A percentile compares a stretch with the other conserved stretches of the same genome.
Conservation (phyloP, 2,329 filamentous ascomycete species). For the Nemania sp. region DNA sequence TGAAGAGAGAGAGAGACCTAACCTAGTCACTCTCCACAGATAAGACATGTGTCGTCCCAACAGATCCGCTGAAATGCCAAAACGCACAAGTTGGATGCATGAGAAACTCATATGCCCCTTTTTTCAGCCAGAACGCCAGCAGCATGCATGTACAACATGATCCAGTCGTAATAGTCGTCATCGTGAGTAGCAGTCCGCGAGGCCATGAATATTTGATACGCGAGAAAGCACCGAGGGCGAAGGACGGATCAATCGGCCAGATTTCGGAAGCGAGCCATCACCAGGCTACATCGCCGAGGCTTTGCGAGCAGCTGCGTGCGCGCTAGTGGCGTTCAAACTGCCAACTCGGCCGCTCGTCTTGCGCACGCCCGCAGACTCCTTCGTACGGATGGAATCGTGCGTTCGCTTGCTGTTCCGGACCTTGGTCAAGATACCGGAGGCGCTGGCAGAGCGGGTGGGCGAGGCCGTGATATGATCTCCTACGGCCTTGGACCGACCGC, state of each 20-base stretch:
- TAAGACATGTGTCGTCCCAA: not conserved
- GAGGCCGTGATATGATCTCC: constrained; percentile 53
- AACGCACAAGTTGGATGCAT: constrained; percentile 5
- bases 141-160: constrained; percentile 48
- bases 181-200: constrained; percentile 42
- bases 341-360: constrained; percentile 70
- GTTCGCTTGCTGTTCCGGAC: constrained; percentile 65
- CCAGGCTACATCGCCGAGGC: constrained; percentile 52
- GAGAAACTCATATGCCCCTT: constrained; percentile 26
- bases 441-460: constrained; percentile 54
- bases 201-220: constrained; percentile 35
- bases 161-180: constrained; percentile 50
- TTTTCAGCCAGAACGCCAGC: constrained; percentile 46
- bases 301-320: constrained; percentile 56
- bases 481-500: constrained; percentile 59
- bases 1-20: too few species aligned
- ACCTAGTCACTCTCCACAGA: constrained; percentile 1
- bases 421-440: constrained; percentile 64
- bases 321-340: constrained; percentile 55
- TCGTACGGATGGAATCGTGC: constrained; percentile 55
- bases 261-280: constrained; percentile 22
- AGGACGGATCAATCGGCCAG: constrained; percentile 28
- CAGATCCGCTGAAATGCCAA: constrained; percentile 6
- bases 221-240: constrained; percentile 32
- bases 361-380: constrained; percentile 59